Evolutionary conservation across 441 rosid genomes (phyloP).

Genomic region (Gossypium lobatum): DNA sequence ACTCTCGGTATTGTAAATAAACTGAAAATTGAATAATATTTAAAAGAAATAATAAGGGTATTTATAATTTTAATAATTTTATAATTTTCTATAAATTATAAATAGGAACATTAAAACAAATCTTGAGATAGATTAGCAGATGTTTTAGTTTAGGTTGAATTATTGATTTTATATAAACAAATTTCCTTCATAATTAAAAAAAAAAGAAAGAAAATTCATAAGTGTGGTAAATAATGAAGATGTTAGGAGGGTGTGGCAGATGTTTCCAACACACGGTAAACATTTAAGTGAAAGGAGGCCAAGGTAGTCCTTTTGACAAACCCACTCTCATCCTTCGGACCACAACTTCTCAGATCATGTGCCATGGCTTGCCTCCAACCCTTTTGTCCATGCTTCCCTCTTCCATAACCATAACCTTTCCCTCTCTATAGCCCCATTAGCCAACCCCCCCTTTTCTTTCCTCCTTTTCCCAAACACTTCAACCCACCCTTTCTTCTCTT

Average conservation of each 20-base stretch:
- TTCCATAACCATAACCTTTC: constrained; percentile 2
- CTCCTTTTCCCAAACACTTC: neutral
- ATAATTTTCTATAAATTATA: no score
- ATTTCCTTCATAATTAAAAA: neutral
- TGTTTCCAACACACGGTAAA: constrained; percentile 20
- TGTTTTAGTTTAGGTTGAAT: no score
- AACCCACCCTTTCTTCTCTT: neutral
- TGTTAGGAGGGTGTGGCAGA: neutral
- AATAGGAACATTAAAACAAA: no score
- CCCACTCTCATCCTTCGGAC: constrained; percentile 26
- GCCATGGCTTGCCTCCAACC: constrained; percentile 26
- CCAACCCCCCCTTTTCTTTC: neutral
- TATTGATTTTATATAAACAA: no score
- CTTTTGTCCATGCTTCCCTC: constrained; percentile 24
- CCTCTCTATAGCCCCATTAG: constrained; percentile 24
- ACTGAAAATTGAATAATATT: no score
- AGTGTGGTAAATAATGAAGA: neutral
- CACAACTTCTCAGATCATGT: constrained; percentile 27
- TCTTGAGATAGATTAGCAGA: no score
- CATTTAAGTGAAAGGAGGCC: constrained; percentile 18
- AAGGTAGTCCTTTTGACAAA: constrained; percentile 25
- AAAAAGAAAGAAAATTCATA: no score
- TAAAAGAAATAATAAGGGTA: no score
- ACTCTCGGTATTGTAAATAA: no score
- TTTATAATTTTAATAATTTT: no score